Conservation (phyloP, 306 rosid species). For the Rubus parviflorus region DNA sequence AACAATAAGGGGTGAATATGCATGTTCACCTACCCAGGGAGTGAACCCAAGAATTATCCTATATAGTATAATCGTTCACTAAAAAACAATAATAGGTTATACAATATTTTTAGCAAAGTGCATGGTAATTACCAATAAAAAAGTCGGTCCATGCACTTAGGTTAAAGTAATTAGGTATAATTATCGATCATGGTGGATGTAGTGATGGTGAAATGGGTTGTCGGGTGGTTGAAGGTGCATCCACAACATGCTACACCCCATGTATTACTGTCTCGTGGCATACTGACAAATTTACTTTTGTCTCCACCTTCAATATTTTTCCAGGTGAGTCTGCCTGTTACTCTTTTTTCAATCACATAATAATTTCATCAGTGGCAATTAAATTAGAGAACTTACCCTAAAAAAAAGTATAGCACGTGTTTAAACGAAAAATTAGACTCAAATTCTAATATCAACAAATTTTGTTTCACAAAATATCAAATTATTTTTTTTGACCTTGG, state of each 20-base stretch:
- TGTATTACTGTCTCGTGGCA: constrained; percentile 38
- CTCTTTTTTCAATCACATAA: background rate
- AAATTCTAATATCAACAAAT: too few relatives aligned
- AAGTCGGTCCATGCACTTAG: background rate
- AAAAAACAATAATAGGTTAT: background rate
- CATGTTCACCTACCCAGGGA: too few relatives aligned
- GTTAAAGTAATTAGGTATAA: background rate
- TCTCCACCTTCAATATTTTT: constrained; percentile 25
- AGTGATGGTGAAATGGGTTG: constrained; percentile 18
- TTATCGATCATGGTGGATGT: background rate
- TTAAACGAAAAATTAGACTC: too few relatives aligned
- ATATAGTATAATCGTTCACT: background rate
- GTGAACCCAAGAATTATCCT: too few relatives aligned
- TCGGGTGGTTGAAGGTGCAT: constrained; percentile 20
- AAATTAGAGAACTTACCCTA: too few relatives aligned
- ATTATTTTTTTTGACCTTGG: too few relatives aligned
- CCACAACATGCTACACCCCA: constrained; percentile 25
- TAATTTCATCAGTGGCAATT: background rate
- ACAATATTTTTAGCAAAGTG: background rate
- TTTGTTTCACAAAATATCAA: too few relatives aligned
- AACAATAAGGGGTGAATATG: too few relatives aligned
- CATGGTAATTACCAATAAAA: background rate
- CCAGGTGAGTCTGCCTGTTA: constrained; percentile 32
- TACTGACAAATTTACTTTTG: constrained; percentile 40
- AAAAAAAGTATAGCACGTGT: too few relatives aligned